Conservation (phyloP, 768 basidiomycete species). For the Gloeophyllum trabeum region DNA sequence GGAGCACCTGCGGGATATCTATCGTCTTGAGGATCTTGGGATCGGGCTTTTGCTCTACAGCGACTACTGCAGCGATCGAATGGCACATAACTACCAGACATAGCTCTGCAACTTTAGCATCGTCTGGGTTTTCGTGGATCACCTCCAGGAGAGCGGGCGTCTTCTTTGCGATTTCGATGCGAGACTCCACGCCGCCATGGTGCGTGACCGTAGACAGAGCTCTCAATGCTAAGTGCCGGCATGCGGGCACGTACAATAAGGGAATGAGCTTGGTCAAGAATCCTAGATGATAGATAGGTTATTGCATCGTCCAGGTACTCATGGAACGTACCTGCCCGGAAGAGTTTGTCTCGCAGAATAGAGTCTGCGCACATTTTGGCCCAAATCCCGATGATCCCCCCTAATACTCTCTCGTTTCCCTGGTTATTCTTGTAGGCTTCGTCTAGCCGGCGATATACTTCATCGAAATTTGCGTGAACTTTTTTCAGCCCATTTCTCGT, state of each 20-base stretch:
- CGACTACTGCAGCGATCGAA: slow-evolving; percentile 31
- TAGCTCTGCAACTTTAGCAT: slow-evolving; percentile 37
- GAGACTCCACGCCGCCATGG: slow-evolving; percentile 41
- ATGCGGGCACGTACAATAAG: slow-evolving; percentile 33
- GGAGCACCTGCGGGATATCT: slow-evolving; percentile 22
- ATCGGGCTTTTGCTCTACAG: slow-evolving; percentile 23
- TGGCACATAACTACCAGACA: slow-evolving; percentile 42
- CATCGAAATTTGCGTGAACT: slow-evolving; percentile 45
- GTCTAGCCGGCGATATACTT: slow-evolving; percentile 37
- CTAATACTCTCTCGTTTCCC: slow-evolving; percentile 35
- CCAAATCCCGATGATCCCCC: slow-evolving; percentile 50
- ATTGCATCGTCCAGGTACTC: not conserved
- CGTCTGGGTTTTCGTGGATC: slow-evolving; percentile 37
- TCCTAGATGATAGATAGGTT: slow-evolving; percentile 22
- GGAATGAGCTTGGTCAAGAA: slow-evolving; percentile 47
- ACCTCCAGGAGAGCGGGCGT: slow-evolving; percentile 30
- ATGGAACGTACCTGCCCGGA: slow-evolving; percentile 34
- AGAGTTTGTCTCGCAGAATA: slow-evolving; percentile 46
- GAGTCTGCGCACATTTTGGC: slow-evolving; percentile 54
- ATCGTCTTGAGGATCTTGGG: slow-evolving; percentile 26
- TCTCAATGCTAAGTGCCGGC: slow-evolving; percentile 41
- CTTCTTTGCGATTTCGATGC: slow-evolving; percentile 37
- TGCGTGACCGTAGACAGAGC: slow-evolving; percentile 50
- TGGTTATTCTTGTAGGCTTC: slow-evolving; percentile 30
- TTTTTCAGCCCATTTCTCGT: slow-evolving; percentile 51